Percentiles rank a stretch among this genome's conserved stretches.
Conservation (phyloP, 306 rosid species). For the Castanopsis chinensis region DNA sequence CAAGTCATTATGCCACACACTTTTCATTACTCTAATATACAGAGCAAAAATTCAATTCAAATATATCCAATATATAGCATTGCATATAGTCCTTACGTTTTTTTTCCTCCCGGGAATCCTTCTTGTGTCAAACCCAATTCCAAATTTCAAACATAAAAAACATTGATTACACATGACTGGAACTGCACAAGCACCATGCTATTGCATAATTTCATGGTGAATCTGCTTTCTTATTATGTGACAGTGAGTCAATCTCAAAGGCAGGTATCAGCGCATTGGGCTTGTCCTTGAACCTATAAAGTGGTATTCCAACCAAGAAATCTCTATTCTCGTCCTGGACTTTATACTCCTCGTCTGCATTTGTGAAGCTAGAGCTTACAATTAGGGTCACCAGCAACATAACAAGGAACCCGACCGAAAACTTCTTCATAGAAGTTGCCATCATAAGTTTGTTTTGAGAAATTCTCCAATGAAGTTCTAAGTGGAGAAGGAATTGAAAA, state of each 20-base stretch:
- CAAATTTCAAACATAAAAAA: not conserved
- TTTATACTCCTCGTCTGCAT: not conserved
- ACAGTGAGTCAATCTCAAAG: not conserved
- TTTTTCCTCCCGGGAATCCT: not conserved
- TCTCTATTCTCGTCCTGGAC: not conserved
- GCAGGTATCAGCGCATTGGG: slow-evolving; percentile 25
- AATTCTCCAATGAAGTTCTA: not conserved
- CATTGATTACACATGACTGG: not conserved
- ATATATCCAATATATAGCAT: not conserved
- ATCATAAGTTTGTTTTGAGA: not conserved
- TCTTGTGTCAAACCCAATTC: not conserved
- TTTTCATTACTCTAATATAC: no score
- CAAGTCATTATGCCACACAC: no score
- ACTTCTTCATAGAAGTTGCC: not conserved
- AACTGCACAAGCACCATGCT: not conserved
- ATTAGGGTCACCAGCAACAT: not conserved
- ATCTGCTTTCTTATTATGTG: not conserved
- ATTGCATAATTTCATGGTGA: not conserved
- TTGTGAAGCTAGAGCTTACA: not conserved
- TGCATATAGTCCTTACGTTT: not conserved
- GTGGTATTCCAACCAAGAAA: slow-evolving; percentile 23
- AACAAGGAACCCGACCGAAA: not conserved
- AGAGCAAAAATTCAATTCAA: no score
- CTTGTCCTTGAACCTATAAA: slow-evolving; percentile 22
- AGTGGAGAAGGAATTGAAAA: not conserved